Conservation (phyloP, 352 stramenopile species). For the Albugo laibachii region DNA sequence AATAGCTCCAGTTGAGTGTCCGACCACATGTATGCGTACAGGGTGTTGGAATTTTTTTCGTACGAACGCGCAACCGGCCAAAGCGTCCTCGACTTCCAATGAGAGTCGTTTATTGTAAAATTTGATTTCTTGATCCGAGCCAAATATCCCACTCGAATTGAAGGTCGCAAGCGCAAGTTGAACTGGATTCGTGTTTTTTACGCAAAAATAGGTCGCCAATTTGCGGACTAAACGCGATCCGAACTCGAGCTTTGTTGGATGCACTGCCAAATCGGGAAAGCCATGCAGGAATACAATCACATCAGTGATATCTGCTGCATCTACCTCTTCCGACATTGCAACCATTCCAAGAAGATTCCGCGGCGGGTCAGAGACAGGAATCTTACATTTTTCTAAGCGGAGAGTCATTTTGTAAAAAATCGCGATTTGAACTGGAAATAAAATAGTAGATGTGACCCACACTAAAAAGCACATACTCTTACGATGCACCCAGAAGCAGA, state of each 20-base stretch:
- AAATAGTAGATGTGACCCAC: no score
- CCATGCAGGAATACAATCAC: constrained; percentile 54
- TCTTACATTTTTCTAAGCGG: no score
- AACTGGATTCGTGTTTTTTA: constrained; percentile 4
- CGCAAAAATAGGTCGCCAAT: constrained; percentile 22
- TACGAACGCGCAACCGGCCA: constrained; percentile 25
- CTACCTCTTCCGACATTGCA: no score
- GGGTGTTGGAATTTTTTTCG: constrained; percentile 10
- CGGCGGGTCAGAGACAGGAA: no score
- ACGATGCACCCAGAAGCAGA: no score
- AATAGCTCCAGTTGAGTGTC: constrained; percentile 54
- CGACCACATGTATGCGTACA: constrained; percentile 29
- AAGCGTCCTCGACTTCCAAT: constrained; percentile 30
- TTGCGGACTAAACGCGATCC: constrained; percentile 35
- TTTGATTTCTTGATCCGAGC: constrained; percentile 20
- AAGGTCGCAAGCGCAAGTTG: constrained; percentile 24
- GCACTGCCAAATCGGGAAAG: constrained; percentile 50
- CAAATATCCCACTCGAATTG: constrained; percentile 45
- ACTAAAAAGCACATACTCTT: no score
- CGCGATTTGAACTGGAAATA: no score
- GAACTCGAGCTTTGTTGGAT: constrained; percentile 26
- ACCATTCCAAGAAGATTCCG: no score
- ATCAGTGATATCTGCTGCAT: constrained; percentile 2
- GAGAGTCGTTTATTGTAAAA: constrained; percentile 38
- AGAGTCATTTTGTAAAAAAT: no score